Base-by-base conservation (phyloP, 2,329 filamentous ascomycete genomes). In the Botrytis hyacinthi region DNA sequence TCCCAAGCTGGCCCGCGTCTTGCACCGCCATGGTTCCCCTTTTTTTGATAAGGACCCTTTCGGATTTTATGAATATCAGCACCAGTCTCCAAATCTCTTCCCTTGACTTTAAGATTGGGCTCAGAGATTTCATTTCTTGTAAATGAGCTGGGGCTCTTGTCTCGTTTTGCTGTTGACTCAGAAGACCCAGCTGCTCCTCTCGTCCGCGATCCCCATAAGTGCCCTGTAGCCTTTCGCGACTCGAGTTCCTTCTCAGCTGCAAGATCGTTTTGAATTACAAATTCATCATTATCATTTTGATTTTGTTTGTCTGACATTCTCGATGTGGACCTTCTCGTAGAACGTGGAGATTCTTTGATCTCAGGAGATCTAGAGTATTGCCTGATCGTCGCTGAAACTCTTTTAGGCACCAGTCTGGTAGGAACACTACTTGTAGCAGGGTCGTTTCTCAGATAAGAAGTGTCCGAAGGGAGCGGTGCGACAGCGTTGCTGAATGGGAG, bases 1-100 rank as follows among this genome's bases (percentile, higher is more conserved):
- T 67, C 65, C 65, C 65, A 67, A 32, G 65, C 65, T 54, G 32
- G 32, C 9, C 65, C 65, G 4, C 46, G 65, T 29, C 65, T 67
- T 37, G 46, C 22, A 40, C 65, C 65, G 35, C 65, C 65, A 29
- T 67, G 65, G 22, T 54, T 54, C 2, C 26, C 46, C 16, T 40
- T 67, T 16, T 54, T 67, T 40, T 40, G 32, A 35, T 54, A 67
- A 7, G 35, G 32, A 26, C 37, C 14, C 26, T 9, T 54, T 14
- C 22, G 35, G n/a, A 26, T 16, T 54, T 67, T 37, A 18, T 35
- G 35, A 14, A 18, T 29, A 22, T 54, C 65, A 29, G 16, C 46
- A 29, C 46, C 32, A 54, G 40, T 12, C 1, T 54, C 32, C 5
- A 18, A 7, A 4, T 8, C 16, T 22, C 46, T 51, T 29, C 46